Evolutionary conservation across 495 filamentous ascomycete species (phyloP).

Genomic region (Annulohypoxylon stygium): DNA sequence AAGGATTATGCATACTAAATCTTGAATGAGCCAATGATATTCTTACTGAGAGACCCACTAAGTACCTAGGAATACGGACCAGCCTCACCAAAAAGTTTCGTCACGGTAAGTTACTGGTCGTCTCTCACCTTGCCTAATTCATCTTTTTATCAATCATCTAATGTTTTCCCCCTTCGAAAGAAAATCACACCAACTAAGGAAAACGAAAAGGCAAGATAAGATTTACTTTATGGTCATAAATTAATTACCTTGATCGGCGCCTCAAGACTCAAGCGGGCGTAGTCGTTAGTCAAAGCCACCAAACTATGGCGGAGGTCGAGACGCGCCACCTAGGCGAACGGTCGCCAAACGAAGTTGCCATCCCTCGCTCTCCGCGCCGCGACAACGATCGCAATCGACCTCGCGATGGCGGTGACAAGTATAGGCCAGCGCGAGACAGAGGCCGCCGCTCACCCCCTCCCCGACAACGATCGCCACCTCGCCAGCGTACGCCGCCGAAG

Average conservation of each 20-base stretch:
- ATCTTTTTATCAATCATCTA: constrained; percentile 28
- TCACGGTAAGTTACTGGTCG: constrained; percentile 27
- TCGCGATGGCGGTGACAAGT: constrained; percentile 60
- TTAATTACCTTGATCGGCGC: background rate
- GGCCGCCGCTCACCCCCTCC: constrained; percentile 38
- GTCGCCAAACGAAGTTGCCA: constrained; percentile 43
- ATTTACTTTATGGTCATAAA: background rate
- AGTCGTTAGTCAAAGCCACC: constrained; percentile 15
- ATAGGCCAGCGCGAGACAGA: constrained; percentile 52
- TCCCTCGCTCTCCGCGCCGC: constrained; percentile 47
- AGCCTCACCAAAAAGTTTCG: constrained; percentile 41
- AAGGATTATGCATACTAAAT: background rate
- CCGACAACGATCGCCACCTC: constrained; percentile 47
- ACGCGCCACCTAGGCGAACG: constrained; percentile 46
- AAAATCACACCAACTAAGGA: background rate
- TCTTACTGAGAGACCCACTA: background rate
- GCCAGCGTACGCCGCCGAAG: constrained; percentile 65
- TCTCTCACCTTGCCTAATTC: constrained; percentile 23
- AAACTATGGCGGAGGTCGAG: constrained; percentile 51
- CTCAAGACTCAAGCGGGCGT: background rate
- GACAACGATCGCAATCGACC: constrained; percentile 50
- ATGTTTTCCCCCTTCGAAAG: background rate
- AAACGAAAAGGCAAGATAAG: background rate
- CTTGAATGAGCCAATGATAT: constrained; percentile 20
- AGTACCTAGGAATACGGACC: constrained; percentile 11